Base-by-base conservation (phyloP, 805 yeast genomes). In the Jamesozyma lodderae region DNA sequence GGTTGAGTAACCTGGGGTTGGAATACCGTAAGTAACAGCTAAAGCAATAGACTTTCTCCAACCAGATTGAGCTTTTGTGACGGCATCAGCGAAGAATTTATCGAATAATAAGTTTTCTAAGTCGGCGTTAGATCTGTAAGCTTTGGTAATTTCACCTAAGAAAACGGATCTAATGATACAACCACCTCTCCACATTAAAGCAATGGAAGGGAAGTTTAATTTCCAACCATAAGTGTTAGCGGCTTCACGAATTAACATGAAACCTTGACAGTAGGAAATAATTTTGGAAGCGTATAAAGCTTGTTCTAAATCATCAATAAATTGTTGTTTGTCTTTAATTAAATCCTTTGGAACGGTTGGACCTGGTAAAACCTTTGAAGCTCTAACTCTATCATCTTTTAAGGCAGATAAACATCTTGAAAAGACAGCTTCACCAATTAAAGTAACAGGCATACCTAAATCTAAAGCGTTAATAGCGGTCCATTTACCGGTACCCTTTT, bases 401-500 rank as follows among this genome's bases (percentile, higher is more conserved):
- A 92, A 67, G 44, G 97, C 86, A 50, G 96, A 88, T 57, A 90
- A 69, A 73, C 95, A 83, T 76, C 98, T 83, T 47, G 97, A 73
- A 62, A 90, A 88, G 55, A 90, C 98, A 44, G 98, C 96, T 77
- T 90, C 98, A 66, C 97, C 96, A 57, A 90, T 90, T 64, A 90
- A 76, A 47, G 97, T 88, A 53, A 90, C 95, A 54, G 98, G 98
- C 83, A 85, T 86, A 67, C 97, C 97, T 55, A 90, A 74, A 68
- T 90, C 98, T 57, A 90, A 75, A 48, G 98, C 96, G 64, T 86
- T 88, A 67, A 88, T 85, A 48, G 97, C 96, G 54, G 97, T 92
- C 98, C 98, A 90, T 74, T 90, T 90, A 73, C 98, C 98, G 52
- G 98, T 90, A 77, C 98, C 98, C 77, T 90, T 90, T 75, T 90